Evolutionary conservation across 305 asterid genomes (phyloP).

Genomic region (Galium porrigens): DNA sequence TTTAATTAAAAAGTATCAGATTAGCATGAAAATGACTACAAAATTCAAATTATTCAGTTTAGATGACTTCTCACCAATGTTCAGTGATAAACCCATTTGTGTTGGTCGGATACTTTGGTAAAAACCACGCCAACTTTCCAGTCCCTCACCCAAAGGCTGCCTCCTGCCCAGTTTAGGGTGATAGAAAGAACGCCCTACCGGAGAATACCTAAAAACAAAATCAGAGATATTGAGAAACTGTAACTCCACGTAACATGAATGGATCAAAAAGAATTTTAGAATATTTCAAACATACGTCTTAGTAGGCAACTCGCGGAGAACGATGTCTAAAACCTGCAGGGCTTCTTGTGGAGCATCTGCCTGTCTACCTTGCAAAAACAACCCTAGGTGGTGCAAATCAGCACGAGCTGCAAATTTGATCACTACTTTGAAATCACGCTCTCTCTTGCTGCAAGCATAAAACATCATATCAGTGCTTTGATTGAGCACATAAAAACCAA

Average conservation of each 20-base stretch:
- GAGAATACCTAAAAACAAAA: slow-evolving; percentile 38
- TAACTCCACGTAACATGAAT: background rate
- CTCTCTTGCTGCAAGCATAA: slow-evolving; percentile 50
- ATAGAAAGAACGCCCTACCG: slow-evolving; percentile 80
- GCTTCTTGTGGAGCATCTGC: slow-evolving; percentile 96
- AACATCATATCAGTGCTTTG: slow-evolving; percentile 9
- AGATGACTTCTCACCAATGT: slow-evolving; percentile 45
- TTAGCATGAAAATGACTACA: too few species aligned
- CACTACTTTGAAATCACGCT: slow-evolving; percentile 64
- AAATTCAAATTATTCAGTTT: too few species aligned
- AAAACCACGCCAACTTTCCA: slow-evolving; percentile 96
- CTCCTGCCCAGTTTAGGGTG: slow-evolving; percentile 63
- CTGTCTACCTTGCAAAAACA: slow-evolving; percentile 79
- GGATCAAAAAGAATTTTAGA: background rate
- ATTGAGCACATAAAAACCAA: background rate
- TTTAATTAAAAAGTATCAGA: too few species aligned
- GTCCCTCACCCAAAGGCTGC: slow-evolving; percentile 89
- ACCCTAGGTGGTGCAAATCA: slow-evolving; percentile 77
- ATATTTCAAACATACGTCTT: slow-evolving; percentile 27
- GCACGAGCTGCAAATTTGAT: slow-evolving; percentile 90
- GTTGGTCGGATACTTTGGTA: slow-evolving; percentile 98
- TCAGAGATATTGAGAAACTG: slow-evolving; percentile 5
- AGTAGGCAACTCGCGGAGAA: slow-evolving; percentile 80
- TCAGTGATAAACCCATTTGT: slow-evolving; percentile 89
- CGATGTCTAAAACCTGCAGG: slow-evolving; percentile 89